Evolutionary conservation across 192 early-diverging fungal genomes (phyloP).

Genomic region (Umbelopsis sp.): DNA sequence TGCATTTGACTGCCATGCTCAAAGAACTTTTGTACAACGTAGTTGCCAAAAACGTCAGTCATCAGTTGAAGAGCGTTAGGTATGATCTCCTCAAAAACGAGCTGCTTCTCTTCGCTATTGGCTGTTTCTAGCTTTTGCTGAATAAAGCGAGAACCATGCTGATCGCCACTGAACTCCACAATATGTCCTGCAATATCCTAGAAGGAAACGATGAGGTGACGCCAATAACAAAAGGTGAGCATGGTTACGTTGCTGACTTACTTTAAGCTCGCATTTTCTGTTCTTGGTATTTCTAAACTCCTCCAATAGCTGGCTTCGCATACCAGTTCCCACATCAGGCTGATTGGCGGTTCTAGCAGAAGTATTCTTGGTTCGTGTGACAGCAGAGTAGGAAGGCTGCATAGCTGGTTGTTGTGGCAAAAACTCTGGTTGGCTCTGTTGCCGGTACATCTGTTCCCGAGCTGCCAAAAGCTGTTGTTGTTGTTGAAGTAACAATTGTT

Average conservation of each 20-base stretch:
- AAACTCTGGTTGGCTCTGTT: constrained; percentile 46
- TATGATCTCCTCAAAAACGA: constrained; percentile 95
- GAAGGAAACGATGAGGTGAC: background rate
- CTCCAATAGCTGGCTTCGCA: constrained; percentile 87
- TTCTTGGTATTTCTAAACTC: constrained; percentile 98
- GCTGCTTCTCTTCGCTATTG: constrained; percentile 90
- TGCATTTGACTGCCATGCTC: constrained; percentile 94
- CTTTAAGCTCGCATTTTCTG: constrained; percentile 93
- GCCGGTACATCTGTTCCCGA: constrained; percentile 56
- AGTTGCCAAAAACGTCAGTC: constrained; percentile 99
- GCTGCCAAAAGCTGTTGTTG: constrained; percentile 48
- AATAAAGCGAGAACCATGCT: constrained; percentile 98
- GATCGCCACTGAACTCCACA: constrained; percentile 97
- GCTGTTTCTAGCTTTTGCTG: constrained; percentile 97
- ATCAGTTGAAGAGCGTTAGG: constrained; percentile 89
- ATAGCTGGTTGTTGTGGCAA: constrained; percentile 29
- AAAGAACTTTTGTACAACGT: constrained; percentile 99
- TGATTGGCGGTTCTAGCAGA: constrained; percentile 23
- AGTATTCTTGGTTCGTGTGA: constrained; percentile 33
- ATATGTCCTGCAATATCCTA: constrained; percentile 91
- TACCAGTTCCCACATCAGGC: constrained; percentile 59
- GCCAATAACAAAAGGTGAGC: too few species aligned
- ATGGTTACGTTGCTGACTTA: constrained; percentile 29
- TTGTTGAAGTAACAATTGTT: constrained; percentile 52
- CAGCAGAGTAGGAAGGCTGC: constrained; percentile 28